Evolutionary conservation across 164 flowering plant species (phyloP).

Genomic region (Dillenia suffruticosa): DNA sequence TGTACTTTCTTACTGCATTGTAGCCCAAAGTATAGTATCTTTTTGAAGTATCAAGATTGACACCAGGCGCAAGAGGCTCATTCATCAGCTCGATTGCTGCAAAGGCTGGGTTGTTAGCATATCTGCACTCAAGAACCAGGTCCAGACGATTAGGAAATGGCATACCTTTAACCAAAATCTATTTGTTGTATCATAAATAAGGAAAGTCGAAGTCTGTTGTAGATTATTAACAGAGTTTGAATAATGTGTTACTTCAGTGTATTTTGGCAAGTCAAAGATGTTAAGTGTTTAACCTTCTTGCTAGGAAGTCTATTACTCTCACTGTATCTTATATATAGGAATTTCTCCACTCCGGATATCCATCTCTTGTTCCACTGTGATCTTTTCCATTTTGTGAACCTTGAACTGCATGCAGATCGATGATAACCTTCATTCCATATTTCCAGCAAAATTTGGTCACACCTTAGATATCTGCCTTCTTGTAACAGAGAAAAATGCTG

Average conservation of each 20-base stretch:
- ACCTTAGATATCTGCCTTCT: background rate
- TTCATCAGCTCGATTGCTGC: conserved; percentile 27
- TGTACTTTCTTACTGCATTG: conserved; percentile 22
- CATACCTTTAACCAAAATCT: too few species aligned
- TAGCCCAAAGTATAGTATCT: conserved; percentile 21
- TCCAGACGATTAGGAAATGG: too few species aligned
- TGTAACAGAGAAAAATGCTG: too few species aligned
- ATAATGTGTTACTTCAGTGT: too few species aligned
- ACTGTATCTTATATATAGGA: conserved; percentile 12
- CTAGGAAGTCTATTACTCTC: conserved; percentile 19
- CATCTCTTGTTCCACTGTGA: conserved; percentile 24
- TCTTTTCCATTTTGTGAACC: conserved; percentile 22
- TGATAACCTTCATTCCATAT: conserved; percentile 22
- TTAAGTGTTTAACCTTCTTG: conserved; percentile 7
- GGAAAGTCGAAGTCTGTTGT: too few species aligned
- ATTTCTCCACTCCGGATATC: conserved; percentile 21
- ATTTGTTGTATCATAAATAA: too few species aligned
- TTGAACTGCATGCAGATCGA: conserved; percentile 21
- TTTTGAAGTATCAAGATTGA: conserved; percentile 6
- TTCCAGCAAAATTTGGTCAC: conserved; percentile 15
- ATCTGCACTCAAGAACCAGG: conserved; percentile 5
- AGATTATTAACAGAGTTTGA: too few species aligned
- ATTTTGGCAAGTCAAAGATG: too few species aligned
- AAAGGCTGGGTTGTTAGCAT: conserved; percentile 12
- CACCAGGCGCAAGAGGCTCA: conserved; percentile 22